phyloP scores from a whole-genome alignment of 202 grass and related monocot genomes.

The Miscanthus sacchariflorus region DNA sequence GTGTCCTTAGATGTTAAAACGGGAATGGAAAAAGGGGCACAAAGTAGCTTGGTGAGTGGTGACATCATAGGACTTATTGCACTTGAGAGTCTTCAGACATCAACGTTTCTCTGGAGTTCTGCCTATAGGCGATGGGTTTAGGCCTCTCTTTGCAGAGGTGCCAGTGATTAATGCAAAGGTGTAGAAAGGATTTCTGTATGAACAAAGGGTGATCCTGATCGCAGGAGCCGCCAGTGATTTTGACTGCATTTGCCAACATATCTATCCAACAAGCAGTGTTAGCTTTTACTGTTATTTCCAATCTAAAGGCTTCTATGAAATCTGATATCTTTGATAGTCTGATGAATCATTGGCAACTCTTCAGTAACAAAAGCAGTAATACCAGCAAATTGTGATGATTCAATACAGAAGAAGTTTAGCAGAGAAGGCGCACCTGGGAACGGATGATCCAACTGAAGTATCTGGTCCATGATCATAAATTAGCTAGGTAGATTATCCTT shows the following conservation, averaged over 20 bases:
- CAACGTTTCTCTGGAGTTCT: not conserved
- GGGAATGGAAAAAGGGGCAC: not conserved
- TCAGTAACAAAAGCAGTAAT: not conserved
- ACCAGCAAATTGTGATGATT: not conserved
- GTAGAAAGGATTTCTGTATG: not conserved
- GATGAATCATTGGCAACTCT: not conserved
- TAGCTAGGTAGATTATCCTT: not conserved
- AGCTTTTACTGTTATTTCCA: not conserved
- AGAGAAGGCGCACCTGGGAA: conserved; percentile 29
- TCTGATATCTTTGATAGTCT: not conserved
- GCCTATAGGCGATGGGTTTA: not conserved
- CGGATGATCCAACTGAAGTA: not conserved
- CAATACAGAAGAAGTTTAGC: not conserved
- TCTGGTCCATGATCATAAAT: not conserved
- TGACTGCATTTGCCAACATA: not conserved
- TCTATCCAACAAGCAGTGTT: not conserved
- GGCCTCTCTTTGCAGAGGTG: not conserved
- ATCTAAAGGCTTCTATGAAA: not conserved
- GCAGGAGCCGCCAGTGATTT: not conserved
- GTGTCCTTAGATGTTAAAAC: conserved; percentile 24
- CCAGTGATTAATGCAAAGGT: not conserved
- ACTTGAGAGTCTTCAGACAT: not conserved
- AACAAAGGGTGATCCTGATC: not conserved
- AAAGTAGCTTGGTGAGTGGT: not conserved
- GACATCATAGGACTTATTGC: conserved; percentile 34